Base-by-base conservation (phyloP, 352 stramenopile species). In the Phytophthora parvispora region DNA sequence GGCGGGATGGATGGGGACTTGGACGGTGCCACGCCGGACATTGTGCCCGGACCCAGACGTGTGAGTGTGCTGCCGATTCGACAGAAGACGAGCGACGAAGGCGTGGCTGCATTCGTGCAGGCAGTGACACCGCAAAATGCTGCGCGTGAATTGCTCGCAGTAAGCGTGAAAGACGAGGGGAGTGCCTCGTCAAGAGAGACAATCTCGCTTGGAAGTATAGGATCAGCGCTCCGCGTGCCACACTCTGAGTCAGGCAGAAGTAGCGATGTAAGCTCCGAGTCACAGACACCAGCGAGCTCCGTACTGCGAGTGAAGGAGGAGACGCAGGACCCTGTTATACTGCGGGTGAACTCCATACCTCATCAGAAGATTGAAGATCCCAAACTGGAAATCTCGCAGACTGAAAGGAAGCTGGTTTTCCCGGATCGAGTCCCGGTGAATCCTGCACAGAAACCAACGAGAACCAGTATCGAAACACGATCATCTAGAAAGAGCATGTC, bases 361-460 rank as follows among this genome's bases (percentile, higher is more conserved):
- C 1, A 49, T 22, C 27, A 48, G 1, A n/a, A 60, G 6, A 36
- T n/a, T 24, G 51, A 5, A 25, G 56, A 31, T 0, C 28, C 8
- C 18, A 50, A 64, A 25, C 8, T 36, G 31, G 29, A 53, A 22
- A 74, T 25, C 24, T 25, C 56, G 3, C 38, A 18, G 29, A 22
- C 47, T 3, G 64, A 75, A 25, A 29, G 40, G n/a, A 70, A 72
- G 28, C 18, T 75, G 27, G 28, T 47, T 58, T 64, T 77, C 25
- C 74, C 81, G 6, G 78, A 89, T 60, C 78, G 80, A 40, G 69
- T 86, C 48, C 67, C 67, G 5, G 66, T 87, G 13, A 64, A 78
- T 10, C 69, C 67, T 22, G 55, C 52, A 5, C 64, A 59, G 7
- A 50, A 65, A 25, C 28, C 60, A 32, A 63, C 24, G 61, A 55